Evolutionary conservation across 345 rosid genomes (phyloP).

Genomic region (Turnera subulata): DNA sequence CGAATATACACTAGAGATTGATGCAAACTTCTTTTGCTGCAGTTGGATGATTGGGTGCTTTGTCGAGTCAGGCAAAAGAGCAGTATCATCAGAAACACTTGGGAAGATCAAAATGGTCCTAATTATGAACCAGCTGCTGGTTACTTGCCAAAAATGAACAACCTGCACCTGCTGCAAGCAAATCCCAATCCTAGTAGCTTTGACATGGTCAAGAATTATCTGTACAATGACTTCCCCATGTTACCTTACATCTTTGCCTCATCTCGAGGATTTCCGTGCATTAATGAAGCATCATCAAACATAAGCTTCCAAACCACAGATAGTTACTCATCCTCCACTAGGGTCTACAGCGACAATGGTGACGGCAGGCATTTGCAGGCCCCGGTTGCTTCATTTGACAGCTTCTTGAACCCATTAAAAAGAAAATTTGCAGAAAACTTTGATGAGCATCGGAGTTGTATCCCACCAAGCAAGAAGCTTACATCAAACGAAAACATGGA

Average conservation of each 20-base stretch:
- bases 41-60: slow-evolving; percentile 30
- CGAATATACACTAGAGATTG: neutral
- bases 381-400: slow-evolving; percentile 18
- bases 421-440: slow-evolving; percentile 18
- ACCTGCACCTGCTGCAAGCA: slow-evolving; percentile 13
- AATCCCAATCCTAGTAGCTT: slow-evolving; percentile 7
- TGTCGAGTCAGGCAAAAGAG: slow-evolving; percentile 20
- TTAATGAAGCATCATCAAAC: slow-evolving; percentile 19
- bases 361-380: slow-evolving; percentile 8
- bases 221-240: slow-evolving; percentile 33
- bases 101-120: slow-evolving; percentile 22
- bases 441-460: slow-evolving; percentile 2
- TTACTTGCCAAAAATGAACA: slow-evolving; percentile 14
- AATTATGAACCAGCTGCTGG: slow-evolving; percentile 15
- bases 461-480: slow-evolving; percentile 21
- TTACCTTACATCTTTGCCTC: slow-evolving; percentile 32
- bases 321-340: slow-evolving; percentile 13
- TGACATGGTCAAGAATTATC: slow-evolving; percentile 18
- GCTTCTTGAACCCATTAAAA: slow-evolving; percentile 21
- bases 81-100: slow-evolving; percentile 14
- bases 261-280: slow-evolving; percentile 27
- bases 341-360: slow-evolving; percentile 2
- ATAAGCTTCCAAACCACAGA: slow-evolving; percentile 25
- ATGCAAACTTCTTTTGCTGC: slow-evolving; percentile 4
- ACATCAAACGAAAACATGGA: slow-evolving; percentile 11